phyloP scores from a whole-genome alignment of 148 eudicot genomes.

The Vaccinium macrocarpon region DNA sequence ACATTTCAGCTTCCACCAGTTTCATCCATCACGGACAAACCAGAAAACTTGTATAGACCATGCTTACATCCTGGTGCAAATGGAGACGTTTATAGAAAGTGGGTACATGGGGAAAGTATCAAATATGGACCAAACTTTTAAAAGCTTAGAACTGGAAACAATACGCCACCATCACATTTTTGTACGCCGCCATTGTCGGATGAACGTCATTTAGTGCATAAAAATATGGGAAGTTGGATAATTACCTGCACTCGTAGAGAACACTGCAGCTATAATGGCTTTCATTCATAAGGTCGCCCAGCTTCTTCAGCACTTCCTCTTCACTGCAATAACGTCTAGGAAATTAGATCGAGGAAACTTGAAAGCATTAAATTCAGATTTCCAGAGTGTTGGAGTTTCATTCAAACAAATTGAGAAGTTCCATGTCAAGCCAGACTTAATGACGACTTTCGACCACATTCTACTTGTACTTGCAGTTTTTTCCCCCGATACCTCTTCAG shows the following conservation, averaged over 20 bases:
- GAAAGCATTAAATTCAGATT: neutral
- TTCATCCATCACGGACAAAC: neutral
- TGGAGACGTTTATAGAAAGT: neutral
- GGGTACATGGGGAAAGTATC: neutral
- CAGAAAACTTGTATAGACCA: neutral
- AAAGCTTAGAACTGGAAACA: neutral
- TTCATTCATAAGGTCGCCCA: slow-evolving; percentile 94
- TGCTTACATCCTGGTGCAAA: neutral
- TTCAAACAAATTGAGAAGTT: neutral
- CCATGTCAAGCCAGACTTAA: neutral
- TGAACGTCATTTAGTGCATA: neutral
- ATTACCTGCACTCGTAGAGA: slow-evolving; percentile 94
- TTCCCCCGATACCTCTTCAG: neutral
- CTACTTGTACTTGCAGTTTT: neutral
- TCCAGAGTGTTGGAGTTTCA: neutral
- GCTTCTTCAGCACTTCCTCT: slow-evolving; percentile 84
- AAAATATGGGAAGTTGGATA: neutral
- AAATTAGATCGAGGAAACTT: slow-evolving; percentile 6
- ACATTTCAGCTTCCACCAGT: neutral
- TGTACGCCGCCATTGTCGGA: neutral
- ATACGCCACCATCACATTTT: neutral
- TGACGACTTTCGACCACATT: neutral
- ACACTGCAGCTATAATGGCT: slow-evolving; percentile 97
- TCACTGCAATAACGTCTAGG: slow-evolving; percentile 56
- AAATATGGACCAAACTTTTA: neutral